Conservation (phyloP, 2,329 filamentous ascomycete species). For the Colletotrichum echinochloae region DNA sequence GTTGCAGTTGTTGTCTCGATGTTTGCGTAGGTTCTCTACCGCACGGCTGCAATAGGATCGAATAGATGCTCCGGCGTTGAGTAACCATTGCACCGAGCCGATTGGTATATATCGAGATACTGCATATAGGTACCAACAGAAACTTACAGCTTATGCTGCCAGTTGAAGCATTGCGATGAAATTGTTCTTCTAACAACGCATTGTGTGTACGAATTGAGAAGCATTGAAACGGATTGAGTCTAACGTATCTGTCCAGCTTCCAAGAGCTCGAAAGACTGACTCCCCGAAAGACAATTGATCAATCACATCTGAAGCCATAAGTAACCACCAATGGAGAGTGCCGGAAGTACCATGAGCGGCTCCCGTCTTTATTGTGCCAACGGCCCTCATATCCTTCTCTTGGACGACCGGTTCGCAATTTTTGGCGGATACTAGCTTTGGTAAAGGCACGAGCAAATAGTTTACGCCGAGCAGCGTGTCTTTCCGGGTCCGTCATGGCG, state of each 20-base stretch:
- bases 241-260: conserved; percentile 60
- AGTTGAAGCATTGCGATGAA: background rate
- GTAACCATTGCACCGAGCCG: background rate
- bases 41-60: conserved; percentile 7
- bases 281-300: conserved; percentile 66
- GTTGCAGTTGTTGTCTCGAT: conserved; percentile 14
- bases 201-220: background rate
- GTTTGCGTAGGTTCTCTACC: conserved; percentile 14
- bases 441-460: conserved; percentile 57
- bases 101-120: background rate
- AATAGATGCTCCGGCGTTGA: conserved; percentile 1
- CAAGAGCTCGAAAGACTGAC: conserved; percentile 66
- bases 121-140: conserved; percentile 1
- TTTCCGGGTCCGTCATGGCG: conserved; percentile 12
- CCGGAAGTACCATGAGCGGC: conserved; percentile 54
- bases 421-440: conserved; percentile 49
- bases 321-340: conserved; percentile 65
- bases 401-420: conserved; percentile 50
- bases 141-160: conserved; percentile 5
- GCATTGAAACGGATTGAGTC: background rate
- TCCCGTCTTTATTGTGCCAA: conserved; percentile 60
- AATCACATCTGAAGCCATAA: conserved; percentile 66
- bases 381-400: conserved; percentile 52
- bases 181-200: background rate
- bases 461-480: conserved; percentile 46